Base-by-base conservation (phyloP, 23 red algal species). In the Gracilariopsis chorda region DNA sequence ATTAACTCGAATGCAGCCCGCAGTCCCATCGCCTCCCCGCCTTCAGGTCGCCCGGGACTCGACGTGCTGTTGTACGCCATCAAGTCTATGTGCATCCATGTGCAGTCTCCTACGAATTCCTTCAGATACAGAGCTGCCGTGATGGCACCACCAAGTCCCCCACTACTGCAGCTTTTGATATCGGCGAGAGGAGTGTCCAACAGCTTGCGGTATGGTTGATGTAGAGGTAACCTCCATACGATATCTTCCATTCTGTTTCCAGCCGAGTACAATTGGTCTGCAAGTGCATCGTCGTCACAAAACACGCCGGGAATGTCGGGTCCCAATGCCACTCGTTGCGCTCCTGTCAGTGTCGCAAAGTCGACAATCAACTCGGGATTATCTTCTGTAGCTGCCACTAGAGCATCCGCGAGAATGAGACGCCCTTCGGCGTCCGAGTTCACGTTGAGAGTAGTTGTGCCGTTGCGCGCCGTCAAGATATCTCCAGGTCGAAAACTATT, bases 381-480 rank as follows among this genome's bases (percentile, higher is more conserved):
- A 47, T 59, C 40, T 75, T 96, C 93, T 34, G 76, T 88, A 13
- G 90, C 97, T 32, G 88, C 93, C n/a, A 89, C 93, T 12, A 99
- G 68, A 11, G 97, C 97, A 80, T 99, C 97, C 21, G 97, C 97
- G 5, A 99, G 79, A 23, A 96, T 94, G 58, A 99, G 78, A 51
- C 97, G 80, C 7, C 97, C 97, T 77, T 99, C 97, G 49, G 97
- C 97, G 57, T 99, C 97, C 34, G 88, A 96, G 64, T 96, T 96
- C n/a, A 58, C 73, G 29, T 96, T 86, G 51, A 96, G 90, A 2
- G 93, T 96, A 0, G 97, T 96, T 47, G 49, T 73, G 51, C 90
- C 90, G 67, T 99, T 99, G 42, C 93, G 64, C n/a, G 93, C 90
- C 49, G 67, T 83, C 6, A 99, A 27, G 51, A 99, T 86, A 74